Evolutionary conservation across 1,284 basidiomycete genomes (phyloP).

Genomic region (Phenoliferia sp.): DNA sequence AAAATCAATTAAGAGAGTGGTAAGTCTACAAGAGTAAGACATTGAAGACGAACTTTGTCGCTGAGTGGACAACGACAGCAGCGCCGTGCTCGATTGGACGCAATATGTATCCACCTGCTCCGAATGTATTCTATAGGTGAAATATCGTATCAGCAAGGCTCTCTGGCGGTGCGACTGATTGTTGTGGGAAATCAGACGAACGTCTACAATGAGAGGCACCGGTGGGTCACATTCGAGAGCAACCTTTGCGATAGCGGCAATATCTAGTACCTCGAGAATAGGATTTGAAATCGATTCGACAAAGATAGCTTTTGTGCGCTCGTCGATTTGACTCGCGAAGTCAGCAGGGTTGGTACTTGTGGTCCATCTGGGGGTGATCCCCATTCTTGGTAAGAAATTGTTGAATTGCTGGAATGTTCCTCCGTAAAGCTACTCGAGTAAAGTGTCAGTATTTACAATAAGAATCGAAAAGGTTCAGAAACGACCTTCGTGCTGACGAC

Average conservation of each 20-base stretch:
- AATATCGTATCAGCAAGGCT: background rate
- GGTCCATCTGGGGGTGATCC: constrained; percentile 42
- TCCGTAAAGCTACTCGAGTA: background rate
- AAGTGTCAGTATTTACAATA: constrained; percentile 19
- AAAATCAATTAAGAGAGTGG: background rate
- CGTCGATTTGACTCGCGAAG: constrained; percentile 34
- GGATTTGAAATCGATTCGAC: constrained; percentile 84
- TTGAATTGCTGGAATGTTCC: constrained; percentile 37
- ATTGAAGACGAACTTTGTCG: constrained; percentile 39
- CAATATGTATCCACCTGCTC: constrained; percentile 41
- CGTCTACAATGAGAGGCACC: constrained; percentile 41
- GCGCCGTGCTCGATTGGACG: constrained; percentile 28
- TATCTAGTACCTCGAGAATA: constrained; percentile 52
- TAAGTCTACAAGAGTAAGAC: background rate
- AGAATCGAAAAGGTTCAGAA: constrained; percentile 15
- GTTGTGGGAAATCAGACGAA: background rate
- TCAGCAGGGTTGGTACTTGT: constrained; percentile 35
- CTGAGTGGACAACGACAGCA: constrained; percentile 35
- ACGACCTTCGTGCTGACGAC: constrained; percentile 36
- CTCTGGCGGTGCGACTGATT: background rate
- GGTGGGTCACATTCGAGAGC: constrained; percentile 35
- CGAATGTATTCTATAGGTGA: constrained; percentile 38
- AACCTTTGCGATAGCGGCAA: constrained; percentile 39
- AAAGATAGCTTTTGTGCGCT: constrained; percentile 41
- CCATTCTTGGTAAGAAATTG: constrained; percentile 30